Percentiles rank a stretch among this genome's conserved stretches.
phyloP scores from a whole-genome alignment of 257 asterid species.

The Gynochthodes officinalis region DNA sequence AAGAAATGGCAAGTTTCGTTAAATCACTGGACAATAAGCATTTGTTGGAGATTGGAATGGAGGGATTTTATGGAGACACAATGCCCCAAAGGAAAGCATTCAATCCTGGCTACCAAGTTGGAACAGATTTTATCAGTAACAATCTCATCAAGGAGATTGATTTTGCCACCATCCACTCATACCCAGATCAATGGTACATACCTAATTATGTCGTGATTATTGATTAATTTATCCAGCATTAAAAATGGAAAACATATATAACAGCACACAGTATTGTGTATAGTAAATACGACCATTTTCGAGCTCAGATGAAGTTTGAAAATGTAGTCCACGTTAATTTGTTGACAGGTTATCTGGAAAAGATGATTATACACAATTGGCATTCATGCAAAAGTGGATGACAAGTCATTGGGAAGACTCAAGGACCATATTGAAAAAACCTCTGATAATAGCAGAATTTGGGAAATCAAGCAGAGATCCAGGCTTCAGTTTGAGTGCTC shows the following conservation, averaged over 20 bases:
- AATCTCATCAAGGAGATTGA: slow-evolving; percentile 41
- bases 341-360: slow-evolving; percentile 67
- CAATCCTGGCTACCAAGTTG: slow-evolving; percentile 54
- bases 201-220: neutral
- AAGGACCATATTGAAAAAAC: slow-evolving; percentile 49
- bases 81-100: slow-evolving; percentile 37
- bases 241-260: too few species aligned
- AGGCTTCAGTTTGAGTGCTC: slow-evolving; percentile 29
- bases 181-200: slow-evolving; percentile 47
- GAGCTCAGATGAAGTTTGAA: too few species aligned
- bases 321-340: too few species aligned
- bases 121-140: slow-evolving; percentile 58
- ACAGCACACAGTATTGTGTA: too few species aligned
- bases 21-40: slow-evolving; percentile 57
- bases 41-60: slow-evolving; percentile 53
- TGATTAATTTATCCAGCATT: too few species aligned
- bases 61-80: slow-evolving; percentile 67
- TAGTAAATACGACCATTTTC: too few species aligned
- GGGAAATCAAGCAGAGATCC: slow-evolving; percentile 66
- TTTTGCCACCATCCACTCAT: slow-evolving; percentile 61
- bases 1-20: slow-evolving; percentile 48
- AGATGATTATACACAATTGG: slow-evolving; percentile 50
- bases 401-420: slow-evolving; percentile 61
- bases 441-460: slow-evolving; percentile 59
- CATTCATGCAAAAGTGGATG: slow-evolving; percentile 71